A percentile compares a stretch with the other conserved stretches of the same genome.
Conservation (phyloP, 2,329 filamentous ascomycete species). For the Botrytis squamosa region DNA sequence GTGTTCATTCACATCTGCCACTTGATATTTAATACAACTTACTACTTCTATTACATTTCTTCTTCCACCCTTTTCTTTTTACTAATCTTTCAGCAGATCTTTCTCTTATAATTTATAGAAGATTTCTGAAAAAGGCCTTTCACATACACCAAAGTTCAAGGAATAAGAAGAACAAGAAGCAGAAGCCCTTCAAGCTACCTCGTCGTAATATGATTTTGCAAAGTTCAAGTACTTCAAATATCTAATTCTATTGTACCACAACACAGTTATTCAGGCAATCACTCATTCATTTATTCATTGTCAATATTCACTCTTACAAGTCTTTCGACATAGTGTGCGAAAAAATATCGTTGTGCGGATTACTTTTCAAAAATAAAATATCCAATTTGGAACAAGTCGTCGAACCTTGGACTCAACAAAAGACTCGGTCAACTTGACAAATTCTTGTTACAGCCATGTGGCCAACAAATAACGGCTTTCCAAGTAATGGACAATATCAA, state of each 20-base stretch:
- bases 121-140: neutral
- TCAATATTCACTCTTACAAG: slow-evolving; percentile 3
- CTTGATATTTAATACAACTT: neutral
- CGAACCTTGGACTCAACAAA: slow-evolving; percentile 4
- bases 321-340: neutral
- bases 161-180: neutral
- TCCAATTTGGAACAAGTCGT: neutral
- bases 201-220: slow-evolving; percentile 1
- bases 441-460: slow-evolving; percentile 30
- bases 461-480: slow-evolving; percentile 33
- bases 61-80: neutral
- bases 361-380: neutral
- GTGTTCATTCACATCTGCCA: neutral
- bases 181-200: neutral
- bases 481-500: slow-evolving; percentile 30
- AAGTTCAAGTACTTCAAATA: neutral
- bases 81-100: neutral
- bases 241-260: slow-evolving; percentile 3
- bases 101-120: neutral
- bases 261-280: neutral
- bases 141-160: neutral
- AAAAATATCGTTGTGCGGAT: neutral
- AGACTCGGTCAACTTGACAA: neutral
- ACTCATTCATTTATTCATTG: neutral
- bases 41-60: neutral